These are phyloP conservation scores for Lentinula aciculospora DNA, from an alignment of 768 basidiomycete genomes.

Conservation along the genomic window DNA sequence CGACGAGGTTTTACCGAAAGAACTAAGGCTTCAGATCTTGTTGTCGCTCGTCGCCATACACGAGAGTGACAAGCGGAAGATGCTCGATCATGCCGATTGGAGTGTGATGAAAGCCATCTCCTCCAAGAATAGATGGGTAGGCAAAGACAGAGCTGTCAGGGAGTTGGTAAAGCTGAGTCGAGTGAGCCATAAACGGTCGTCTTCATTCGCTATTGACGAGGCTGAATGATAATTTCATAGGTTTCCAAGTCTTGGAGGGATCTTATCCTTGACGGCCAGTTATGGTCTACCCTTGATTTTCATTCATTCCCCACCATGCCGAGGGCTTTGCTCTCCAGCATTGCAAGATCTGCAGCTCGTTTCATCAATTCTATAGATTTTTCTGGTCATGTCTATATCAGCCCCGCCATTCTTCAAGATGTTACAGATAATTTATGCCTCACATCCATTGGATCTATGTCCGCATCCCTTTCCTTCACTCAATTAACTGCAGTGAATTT, in stretches of 20 bases:
- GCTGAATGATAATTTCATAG: conserved; percentile 27
- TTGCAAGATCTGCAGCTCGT: conserved; percentile 52
- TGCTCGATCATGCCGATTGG: conserved; percentile 47
- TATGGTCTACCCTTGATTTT: conserved; percentile 72
- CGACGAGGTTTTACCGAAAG: conserved; percentile 65
- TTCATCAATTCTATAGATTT: conserved; percentile 63
- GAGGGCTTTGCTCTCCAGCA: conserved; percentile 39
- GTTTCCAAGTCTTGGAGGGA: conserved; percentile 74
- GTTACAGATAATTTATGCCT: conserved; percentile 53
- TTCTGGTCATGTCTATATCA: conserved; percentile 51
- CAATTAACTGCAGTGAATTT: conserved; percentile 69
- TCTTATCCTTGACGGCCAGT: conserved; percentile 78
- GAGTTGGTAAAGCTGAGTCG: conserved; percentile 77
- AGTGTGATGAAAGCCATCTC: conserved; percentile 55
- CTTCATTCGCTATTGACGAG: conserved; percentile 4
- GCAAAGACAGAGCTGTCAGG: conserved; percentile 64
- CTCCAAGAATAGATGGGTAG: conserved; percentile 66
- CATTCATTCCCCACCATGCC: conserved; percentile 56
- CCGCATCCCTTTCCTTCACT: conserved; percentile 39
- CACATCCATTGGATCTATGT: conserved; percentile 21
- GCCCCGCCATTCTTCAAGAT: conserved; percentile 42
- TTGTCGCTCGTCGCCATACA: conserved; percentile 48
- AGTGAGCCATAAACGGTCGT: conserved; percentile 39
- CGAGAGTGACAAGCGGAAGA: conserved; percentile 49
- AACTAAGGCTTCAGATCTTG: conserved; percentile 62